Conservation (phyloP, 2,329 filamentous ascomycete species). For the Grosmannia huntii region DNA sequence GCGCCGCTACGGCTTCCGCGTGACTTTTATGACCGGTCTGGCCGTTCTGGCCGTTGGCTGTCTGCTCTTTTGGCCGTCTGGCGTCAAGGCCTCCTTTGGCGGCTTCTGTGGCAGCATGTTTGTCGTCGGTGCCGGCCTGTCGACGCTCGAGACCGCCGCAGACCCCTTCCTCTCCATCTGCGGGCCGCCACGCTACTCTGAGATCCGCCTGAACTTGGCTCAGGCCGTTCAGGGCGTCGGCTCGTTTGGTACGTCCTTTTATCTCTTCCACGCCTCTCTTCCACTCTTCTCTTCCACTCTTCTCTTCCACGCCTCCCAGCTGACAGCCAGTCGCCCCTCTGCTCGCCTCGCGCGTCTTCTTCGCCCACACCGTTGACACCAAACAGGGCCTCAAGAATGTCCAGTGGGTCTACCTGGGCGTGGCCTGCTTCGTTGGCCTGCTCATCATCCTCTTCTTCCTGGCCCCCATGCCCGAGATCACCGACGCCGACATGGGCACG, state of each 20-base stretch:
- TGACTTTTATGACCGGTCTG: constrained; percentile 53
- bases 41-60: constrained; percentile 42
- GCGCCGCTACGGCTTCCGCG: constrained; percentile 51
- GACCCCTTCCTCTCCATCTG: constrained; percentile 41
- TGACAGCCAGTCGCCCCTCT: constrained; percentile 33
- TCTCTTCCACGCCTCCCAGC: not conserved
- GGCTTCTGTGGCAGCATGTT: constrained; percentile 49
- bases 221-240: constrained; percentile 47
- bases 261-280: too few species aligned
- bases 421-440: constrained; percentile 45
- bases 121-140: constrained; percentile 23
- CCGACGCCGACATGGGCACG: constrained; percentile 47
- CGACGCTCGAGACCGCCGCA: constrained; percentile 45
- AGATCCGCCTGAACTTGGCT: constrained; percentile 45
- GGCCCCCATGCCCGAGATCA: constrained; percentile 36
- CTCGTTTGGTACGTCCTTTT: constrained; percentile 27
- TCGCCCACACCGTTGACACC: constrained; percentile 37
- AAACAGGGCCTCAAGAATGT: constrained; percentile 41
- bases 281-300: not conserved
- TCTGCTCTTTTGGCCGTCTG: constrained; percentile 45
- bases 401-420: constrained; percentile 52
- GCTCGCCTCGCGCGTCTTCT: constrained; percentile 48
- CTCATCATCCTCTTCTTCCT: constrained; percentile 47
- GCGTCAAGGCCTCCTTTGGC: constrained; percentile 40
- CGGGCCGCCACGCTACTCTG: constrained; percentile 44